Evolutionary conservation across 176 grass and related monocot genomes (phyloP).

Genomic region (Musa beccarii): DNA sequence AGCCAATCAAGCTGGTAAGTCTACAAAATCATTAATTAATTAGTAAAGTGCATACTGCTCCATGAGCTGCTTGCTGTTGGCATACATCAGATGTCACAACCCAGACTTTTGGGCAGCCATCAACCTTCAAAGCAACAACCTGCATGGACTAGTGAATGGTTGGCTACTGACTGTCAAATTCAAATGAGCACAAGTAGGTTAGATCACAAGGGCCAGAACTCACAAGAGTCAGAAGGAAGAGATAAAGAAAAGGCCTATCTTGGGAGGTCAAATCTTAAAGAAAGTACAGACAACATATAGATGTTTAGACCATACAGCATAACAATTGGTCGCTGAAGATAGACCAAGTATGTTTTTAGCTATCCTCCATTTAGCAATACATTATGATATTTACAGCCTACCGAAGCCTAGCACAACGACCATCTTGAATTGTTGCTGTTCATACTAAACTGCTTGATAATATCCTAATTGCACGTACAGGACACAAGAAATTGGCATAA

Average conservation of each 20-base stretch:
- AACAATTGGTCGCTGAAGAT: no score
- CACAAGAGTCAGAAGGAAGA: not conserved
- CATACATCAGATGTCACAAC: conserved; percentile 80
- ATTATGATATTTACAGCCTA: not conserved
- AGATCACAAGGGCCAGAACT: not conserved
- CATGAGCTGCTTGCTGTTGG: conserved; percentile 70
- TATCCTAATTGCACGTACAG: no score
- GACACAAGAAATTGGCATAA: no score
- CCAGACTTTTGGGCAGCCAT: conserved; percentile 76
- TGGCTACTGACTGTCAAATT: not conserved
- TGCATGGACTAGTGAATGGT: conserved; percentile 24
- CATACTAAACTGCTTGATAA: not conserved
- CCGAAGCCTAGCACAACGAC: not conserved
- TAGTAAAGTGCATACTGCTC: conserved; percentile 35
- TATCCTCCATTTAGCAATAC: not conserved
- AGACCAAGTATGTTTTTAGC: no score
- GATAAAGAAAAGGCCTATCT: not conserved
- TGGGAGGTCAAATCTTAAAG: not conserved
- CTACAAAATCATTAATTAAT: not conserved
- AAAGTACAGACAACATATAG: not conserved
- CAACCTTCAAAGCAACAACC: conserved; percentile 80
- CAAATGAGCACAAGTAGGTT: not conserved
- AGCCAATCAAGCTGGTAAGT: not conserved
- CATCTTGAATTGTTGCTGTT: not conserved
- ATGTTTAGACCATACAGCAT: not conserved